Conservation (phyloP, 176 grass and related monocot genomes). For the Canna indica region DNA sequence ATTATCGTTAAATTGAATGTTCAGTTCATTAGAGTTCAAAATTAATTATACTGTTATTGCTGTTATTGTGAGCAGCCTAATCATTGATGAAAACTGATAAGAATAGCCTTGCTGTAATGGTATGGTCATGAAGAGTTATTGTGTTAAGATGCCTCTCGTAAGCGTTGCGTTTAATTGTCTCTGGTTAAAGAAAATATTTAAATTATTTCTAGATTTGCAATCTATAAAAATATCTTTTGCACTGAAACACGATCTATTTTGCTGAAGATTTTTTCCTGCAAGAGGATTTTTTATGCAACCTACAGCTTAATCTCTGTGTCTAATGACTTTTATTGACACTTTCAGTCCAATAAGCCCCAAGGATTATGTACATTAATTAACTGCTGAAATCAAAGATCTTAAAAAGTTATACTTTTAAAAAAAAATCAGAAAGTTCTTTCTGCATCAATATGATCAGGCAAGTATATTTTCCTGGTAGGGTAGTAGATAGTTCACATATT, state of each 20-base stretch:
- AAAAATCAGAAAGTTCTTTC: too few relatives aligned
- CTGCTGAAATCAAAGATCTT: not conserved
- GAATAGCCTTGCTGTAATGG: not conserved
- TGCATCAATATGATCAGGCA: not conserved
- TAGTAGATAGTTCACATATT: not conserved
- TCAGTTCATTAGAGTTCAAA: not conserved
- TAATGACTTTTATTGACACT: too few relatives aligned
- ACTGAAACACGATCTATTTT: not conserved
- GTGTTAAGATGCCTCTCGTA: not conserved
- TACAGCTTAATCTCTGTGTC: not conserved
- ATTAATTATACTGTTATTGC: not conserved
- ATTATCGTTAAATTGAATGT: constrained; percentile 8
- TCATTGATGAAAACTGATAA: not conserved
- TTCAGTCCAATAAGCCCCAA: not conserved
- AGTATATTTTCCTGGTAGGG: not conserved
- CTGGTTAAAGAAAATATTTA: not conserved
- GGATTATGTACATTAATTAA: not conserved
- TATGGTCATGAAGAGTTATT: constrained; percentile 6
- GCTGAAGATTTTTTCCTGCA: not conserved
- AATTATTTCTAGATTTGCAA: not conserved
- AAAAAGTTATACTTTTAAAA: not conserved
- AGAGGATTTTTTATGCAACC: not conserved
- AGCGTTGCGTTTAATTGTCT: not conserved
- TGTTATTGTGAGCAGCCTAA: not conserved
- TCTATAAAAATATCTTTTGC: not conserved